A percentile compares a stretch with the other conserved stretches of the same genome.
These are phyloP conservation scores for Debaryomycetaceae sp. DNA, from an alignment of 1,139 yeast genomes.

Conservation along the genomic window DNA sequence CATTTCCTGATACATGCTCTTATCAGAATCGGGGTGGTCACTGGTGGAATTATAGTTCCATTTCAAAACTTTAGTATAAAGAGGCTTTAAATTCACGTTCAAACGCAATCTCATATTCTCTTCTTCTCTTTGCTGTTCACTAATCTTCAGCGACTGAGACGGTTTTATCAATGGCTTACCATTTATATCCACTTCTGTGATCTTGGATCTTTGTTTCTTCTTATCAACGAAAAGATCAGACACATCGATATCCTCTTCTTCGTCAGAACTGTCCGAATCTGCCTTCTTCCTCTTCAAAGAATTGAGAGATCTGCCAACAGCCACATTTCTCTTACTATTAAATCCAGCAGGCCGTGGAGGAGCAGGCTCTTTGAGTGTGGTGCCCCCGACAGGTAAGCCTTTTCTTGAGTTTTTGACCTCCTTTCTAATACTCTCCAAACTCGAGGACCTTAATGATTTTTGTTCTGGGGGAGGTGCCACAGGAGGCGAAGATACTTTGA, in stretches of 20 bases:
- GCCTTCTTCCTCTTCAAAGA: conserved; percentile 25
- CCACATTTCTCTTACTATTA: conserved; percentile 37
- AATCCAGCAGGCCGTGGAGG: conserved; percentile 87
- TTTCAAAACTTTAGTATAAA: conserved; percentile 63
- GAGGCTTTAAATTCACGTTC: conserved; percentile 72
- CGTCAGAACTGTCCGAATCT: conserved; percentile 35
- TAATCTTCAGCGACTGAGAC: conserved; percentile 13
- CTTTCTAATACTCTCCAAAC: conserved; percentile 39
- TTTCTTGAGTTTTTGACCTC: conserved; percentile 29
- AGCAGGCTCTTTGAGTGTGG: conserved; percentile 47
- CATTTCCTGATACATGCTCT: conserved; percentile 33
- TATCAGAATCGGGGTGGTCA: conserved; percentile 55
- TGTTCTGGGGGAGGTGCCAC: conserved; percentile 39
- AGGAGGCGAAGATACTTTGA: conserved; percentile 33
- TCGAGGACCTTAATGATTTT: conserved; percentile 28
- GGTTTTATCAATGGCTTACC: conserved; percentile 29
- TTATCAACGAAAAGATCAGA: conserved; percentile 42
- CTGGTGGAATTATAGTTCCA: conserved; percentile 70
- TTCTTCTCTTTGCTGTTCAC: conserved; percentile 59
- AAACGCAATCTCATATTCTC: conserved; percentile 77
- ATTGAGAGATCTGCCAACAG: conserved; percentile 39
- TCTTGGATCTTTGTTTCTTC: conserved; percentile 30
- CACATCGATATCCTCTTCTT: conserved; percentile 35
- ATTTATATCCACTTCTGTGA: conserved; percentile 36
- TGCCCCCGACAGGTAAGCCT: conserved; percentile 12